phyloP scores from a whole-genome alignment of 805 yeast genomes.

The Saturnispora ahearnii region DNA sequence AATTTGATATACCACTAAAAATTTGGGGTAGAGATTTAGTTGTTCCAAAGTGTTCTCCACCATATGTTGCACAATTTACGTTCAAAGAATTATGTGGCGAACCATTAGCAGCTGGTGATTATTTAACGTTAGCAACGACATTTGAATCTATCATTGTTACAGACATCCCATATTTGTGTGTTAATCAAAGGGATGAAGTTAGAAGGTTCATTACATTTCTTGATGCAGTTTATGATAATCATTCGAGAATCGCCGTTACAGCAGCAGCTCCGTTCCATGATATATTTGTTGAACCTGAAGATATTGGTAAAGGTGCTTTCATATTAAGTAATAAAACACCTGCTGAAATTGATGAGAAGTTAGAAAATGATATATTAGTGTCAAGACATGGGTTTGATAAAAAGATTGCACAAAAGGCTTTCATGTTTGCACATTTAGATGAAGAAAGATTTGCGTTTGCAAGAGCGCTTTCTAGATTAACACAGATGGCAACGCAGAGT shows the following conservation, averaged over 20 bases:
- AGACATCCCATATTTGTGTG: slow-evolving; percentile 80
- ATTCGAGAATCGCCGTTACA: slow-evolving; percentile 80
- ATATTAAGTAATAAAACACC: slow-evolving; percentile 27
- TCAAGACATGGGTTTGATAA: slow-evolving; percentile 71
- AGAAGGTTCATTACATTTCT: slow-evolving; percentile 89
- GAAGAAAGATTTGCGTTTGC: slow-evolving; percentile 97
- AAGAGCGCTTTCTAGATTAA: slow-evolving; percentile 79
- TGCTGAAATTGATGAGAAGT: slow-evolving; percentile 20
- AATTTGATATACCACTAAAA: slow-evolving; percentile 31
- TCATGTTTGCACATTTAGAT: slow-evolving; percentile 72
- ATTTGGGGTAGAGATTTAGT: slow-evolving; percentile 85
- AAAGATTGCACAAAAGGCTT: slow-evolving; percentile 58
- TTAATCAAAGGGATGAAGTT: slow-evolving; percentile 71
- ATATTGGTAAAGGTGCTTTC: slow-evolving; percentile 37
- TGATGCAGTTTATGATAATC: slow-evolving; percentile 92
- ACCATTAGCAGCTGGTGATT: slow-evolving; percentile 91
- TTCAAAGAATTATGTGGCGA: slow-evolving; percentile 80
- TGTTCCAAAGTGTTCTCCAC: slow-evolving; percentile 71
- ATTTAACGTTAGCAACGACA: slow-evolving; percentile 67
- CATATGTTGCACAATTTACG: slow-evolving; percentile 81
- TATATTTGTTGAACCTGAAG: slow-evolving; percentile 78
- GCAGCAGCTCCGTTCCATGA: slow-evolving; percentile 78
- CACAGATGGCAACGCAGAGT: slow-evolving; percentile 89
- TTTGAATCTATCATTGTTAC: slow-evolving; percentile 79
- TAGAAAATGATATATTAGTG: slow-evolving; percentile 52